Conservation (phyloP, 2,329 filamentous ascomycete genomes). For the Neopestalotiopsis sp. region DNA sequence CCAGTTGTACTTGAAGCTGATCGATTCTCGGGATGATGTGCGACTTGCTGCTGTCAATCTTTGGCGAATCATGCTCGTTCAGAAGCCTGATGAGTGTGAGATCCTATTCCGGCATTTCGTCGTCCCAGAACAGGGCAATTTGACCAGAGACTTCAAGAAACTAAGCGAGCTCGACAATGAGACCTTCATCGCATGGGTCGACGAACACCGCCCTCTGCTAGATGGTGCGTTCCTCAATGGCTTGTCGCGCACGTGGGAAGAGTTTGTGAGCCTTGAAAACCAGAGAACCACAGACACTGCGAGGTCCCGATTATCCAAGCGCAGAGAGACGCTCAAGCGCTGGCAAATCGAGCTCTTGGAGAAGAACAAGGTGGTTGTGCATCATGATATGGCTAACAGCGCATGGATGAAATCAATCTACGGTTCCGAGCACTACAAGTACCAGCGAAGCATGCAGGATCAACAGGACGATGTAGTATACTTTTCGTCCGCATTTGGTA, state of each 20-base stretch:
- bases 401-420: constrained; percentile 98
- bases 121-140: constrained; percentile 69
- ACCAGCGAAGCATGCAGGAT: constrained; percentile 87
- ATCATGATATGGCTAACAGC: constrained; percentile 85
- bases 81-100: constrained; percentile 84
- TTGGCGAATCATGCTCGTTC: constrained; percentile 90
- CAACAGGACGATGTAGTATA: constrained; percentile 89
- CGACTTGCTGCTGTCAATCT: constrained; percentile 80
- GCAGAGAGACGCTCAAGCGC: constrained; percentile 80
- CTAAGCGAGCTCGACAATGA: constrained; percentile 89
- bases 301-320: constrained; percentile 70
- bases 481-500: constrained; percentile 75
- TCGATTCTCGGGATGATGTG: constrained; percentile 70
- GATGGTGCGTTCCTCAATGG: constrained; percentile 83
- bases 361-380: constrained; percentile 73
- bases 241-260: constrained; percentile 84
- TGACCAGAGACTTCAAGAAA: constrained; percentile 80
- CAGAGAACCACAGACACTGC: constrained; percentile 77
- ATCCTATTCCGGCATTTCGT: constrained; percentile 75
- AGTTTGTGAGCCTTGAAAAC: constrained; percentile 85
- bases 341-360: constrained; percentile 76
- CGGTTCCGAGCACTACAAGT: constrained; percentile 87
- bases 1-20: constrained; percentile 86
- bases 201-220: constrained; percentile 77
- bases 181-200: constrained; percentile 86